Percentiles rank a stretch among this genome's conserved stretches.
phyloP scores from a whole-genome alignment of 208 protist genomes.

The Tritrichomonas musculus region DNA sequence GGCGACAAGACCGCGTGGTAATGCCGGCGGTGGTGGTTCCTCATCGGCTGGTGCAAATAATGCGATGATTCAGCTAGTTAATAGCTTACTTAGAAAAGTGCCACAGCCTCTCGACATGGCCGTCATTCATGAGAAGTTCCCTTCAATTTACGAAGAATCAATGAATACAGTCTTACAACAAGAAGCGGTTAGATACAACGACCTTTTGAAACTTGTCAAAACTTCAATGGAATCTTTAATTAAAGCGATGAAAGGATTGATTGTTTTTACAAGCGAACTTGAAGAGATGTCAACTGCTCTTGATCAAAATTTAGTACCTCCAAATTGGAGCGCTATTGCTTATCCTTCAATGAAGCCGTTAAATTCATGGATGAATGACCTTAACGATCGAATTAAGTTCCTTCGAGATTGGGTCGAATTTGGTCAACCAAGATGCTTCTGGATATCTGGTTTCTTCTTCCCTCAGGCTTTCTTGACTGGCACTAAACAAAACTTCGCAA shows the following conservation, averaged over 20 bases:
- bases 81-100: conserved; percentile 6
- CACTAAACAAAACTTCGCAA: conserved; percentile 49
- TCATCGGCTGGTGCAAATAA: background rate
- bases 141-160: conserved; percentile 84
- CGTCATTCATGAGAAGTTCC: conserved; percentile 66
- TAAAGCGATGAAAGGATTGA: conserved; percentile 85
- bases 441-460: conserved; percentile 85
- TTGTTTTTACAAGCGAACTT: conserved; percentile 89
- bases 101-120: conserved; percentile 19
- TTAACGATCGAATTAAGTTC: conserved; percentile 54
- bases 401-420: conserved; percentile 54
- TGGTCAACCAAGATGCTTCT: conserved; percentile 53
- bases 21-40: background rate
- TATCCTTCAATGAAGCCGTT: conserved; percentile 93
- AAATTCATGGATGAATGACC: conserved; percentile 58
- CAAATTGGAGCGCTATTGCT: conserved; percentile 68
- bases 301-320: conserved; percentile 86
- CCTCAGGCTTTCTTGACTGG: conserved; percentile 74
- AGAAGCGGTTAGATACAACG: conserved; percentile 86
- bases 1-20: background rate
- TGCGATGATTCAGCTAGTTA: background rate
- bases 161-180: conserved; percentile 96
- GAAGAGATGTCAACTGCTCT: conserved; percentile 79
- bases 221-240: conserved; percentile 77
- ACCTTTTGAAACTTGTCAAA: conserved; percentile 56